These are phyloP conservation scores for Leishmania mexicana DNA, from an alignment of 208 protist genomes.

Conservation along the genomic window DNA sequence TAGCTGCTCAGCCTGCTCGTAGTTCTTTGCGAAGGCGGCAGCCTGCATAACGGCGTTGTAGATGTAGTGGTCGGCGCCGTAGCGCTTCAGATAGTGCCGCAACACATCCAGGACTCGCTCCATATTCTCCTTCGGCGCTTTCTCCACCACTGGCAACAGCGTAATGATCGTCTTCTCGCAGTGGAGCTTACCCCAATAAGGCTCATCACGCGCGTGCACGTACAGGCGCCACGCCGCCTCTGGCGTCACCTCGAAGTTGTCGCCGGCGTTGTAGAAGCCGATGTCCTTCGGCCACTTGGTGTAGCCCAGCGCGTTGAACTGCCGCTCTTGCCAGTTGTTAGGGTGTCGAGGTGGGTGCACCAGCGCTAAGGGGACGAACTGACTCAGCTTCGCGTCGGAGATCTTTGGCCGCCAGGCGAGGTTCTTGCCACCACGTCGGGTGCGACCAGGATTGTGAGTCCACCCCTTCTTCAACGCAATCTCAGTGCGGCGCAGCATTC, in stretches of 20 bases:
- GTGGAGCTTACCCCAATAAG: conserved; percentile 80
- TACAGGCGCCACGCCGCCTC: conserved; percentile 81
- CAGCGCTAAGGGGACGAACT: conserved; percentile 85
- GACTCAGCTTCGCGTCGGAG: conserved; percentile 52
- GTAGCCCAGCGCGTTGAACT: conserved; percentile 86
- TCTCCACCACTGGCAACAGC: conserved; percentile 81
- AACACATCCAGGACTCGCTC: conserved; percentile 74
- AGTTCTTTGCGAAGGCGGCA: conserved; percentile 79
- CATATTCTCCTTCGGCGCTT: conserved; percentile 71
- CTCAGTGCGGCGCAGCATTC: conserved; percentile 70
- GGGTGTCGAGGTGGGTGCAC: conserved; percentile 84
- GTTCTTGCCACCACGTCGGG: conserved; percentile 88
- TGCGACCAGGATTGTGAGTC: conserved; percentile 85
- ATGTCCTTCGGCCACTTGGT: conserved; percentile 91
- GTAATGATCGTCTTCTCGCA: conserved; percentile 84
- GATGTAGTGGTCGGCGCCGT: conserved; percentile 91
- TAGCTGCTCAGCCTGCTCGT: conserved; percentile 62
- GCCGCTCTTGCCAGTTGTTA: conserved; percentile 84
- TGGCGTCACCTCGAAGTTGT: conserved; percentile 92
- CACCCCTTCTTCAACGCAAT: conserved; percentile 86
- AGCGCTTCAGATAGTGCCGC: conserved; percentile 85
- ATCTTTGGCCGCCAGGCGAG: conserved; percentile 90
- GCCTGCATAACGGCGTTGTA: conserved; percentile 94
- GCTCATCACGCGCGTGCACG: conserved; percentile 59
- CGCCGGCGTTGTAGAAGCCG: conserved; percentile 91